phyloP scores from a whole-genome alignment of 2,329 filamentous ascomycete species.

The Pseudopyricularia cyperi region DNA sequence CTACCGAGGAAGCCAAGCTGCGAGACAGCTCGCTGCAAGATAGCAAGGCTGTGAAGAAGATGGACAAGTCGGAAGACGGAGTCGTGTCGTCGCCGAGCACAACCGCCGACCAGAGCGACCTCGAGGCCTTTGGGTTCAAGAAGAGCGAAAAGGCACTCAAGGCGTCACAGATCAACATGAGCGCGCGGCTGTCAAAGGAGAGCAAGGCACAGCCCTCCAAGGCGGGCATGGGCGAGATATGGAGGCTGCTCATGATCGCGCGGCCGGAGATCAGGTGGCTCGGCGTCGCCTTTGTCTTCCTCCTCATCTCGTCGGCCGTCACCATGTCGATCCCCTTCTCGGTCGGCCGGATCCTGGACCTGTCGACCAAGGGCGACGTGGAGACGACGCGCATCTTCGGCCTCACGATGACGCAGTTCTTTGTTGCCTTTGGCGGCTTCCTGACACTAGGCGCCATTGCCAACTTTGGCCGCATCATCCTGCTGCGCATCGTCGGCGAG shows the following conservation, averaged over 20 bases:
- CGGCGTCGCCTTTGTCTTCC: slow-evolving; percentile 64
- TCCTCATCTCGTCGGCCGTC: slow-evolving; percentile 81
- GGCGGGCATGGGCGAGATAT: slow-evolving; percentile 63
- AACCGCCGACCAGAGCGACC: slow-evolving; percentile 19
- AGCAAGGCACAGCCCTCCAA: slow-evolving; percentile 45
- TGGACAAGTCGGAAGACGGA: slow-evolving; percentile 16
- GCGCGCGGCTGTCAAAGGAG: slow-evolving; percentile 77
- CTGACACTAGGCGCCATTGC: slow-evolving; percentile 74
- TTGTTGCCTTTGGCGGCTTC: slow-evolving; percentile 62
- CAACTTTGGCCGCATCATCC: slow-evolving; percentile 88
- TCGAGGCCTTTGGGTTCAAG: slow-evolving; percentile 37
- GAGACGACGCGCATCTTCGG: slow-evolving; percentile 68
- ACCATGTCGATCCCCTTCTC: slow-evolving; percentile 96
- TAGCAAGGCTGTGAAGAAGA: slow-evolving; percentile 5
- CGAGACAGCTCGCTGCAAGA: background rate
- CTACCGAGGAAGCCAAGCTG: background rate
- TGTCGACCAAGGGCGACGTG: slow-evolving; percentile 61
- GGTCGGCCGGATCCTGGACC: slow-evolving; percentile 88
- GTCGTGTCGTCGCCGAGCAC: slow-evolving; percentile 12
- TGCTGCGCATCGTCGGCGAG: slow-evolving; percentile 88
- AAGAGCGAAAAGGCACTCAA: slow-evolving; percentile 73
- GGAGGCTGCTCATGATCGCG: slow-evolving; percentile 80
- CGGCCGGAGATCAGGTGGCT: slow-evolving; percentile 72
- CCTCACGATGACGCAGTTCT: slow-evolving; percentile 76
- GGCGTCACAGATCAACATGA: slow-evolving; percentile 80